These are phyloP conservation scores for Spiromastix sp. DNA, from an alignment of 2,329 filamentous ascomycete genomes.

Conservation along the genomic window DNA sequence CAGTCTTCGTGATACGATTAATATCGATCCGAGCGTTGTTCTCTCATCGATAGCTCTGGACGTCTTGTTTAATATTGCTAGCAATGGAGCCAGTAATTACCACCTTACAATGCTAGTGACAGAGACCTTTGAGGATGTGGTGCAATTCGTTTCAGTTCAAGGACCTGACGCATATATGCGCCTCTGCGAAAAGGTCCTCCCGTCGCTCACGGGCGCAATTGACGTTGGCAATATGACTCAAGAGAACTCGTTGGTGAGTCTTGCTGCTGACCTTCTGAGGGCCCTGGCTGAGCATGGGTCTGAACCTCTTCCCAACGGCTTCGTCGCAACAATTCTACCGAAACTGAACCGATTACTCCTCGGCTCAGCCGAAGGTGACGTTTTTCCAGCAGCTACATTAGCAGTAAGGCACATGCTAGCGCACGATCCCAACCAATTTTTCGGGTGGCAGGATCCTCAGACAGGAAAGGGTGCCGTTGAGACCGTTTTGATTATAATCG, in stretches of 20 bases:
- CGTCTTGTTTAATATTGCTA: conserved; percentile 79
- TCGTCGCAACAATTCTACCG: conserved; percentile 75
- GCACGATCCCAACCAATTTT: conserved; percentile 82
- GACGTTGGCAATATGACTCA: conserved; percentile 78
- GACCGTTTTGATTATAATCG: conserved; percentile 81
- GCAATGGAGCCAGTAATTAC: conserved; percentile 80
- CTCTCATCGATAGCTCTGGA: conserved; percentile 63
- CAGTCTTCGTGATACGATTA: conserved; percentile 71
- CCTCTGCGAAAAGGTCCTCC: conserved; percentile 76
- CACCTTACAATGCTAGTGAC: conserved; percentile 79
- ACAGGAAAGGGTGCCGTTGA: conserved; percentile 75
- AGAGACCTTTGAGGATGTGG: conserved; percentile 86
- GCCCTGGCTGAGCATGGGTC: conserved; percentile 73
- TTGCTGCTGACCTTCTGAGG: conserved; percentile 75
- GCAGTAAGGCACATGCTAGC: conserved; percentile 80
- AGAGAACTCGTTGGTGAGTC: conserved; percentile 66
- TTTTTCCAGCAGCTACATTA: conserved; percentile 76
- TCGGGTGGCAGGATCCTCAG: conserved; percentile 70
- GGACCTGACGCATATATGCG: conserved; percentile 60
- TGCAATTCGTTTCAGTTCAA: conserved; percentile 54
- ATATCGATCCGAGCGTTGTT: conserved; percentile 64
- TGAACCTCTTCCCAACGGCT: conserved; percentile 75
- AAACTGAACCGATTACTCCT: conserved; percentile 77
- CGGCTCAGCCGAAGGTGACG: conserved; percentile 72
- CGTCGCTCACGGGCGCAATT: conserved; percentile 78